Conservation (phyloP, 2,329 filamentous ascomycete genomes). For the Ophiostoma piceae region DNA sequence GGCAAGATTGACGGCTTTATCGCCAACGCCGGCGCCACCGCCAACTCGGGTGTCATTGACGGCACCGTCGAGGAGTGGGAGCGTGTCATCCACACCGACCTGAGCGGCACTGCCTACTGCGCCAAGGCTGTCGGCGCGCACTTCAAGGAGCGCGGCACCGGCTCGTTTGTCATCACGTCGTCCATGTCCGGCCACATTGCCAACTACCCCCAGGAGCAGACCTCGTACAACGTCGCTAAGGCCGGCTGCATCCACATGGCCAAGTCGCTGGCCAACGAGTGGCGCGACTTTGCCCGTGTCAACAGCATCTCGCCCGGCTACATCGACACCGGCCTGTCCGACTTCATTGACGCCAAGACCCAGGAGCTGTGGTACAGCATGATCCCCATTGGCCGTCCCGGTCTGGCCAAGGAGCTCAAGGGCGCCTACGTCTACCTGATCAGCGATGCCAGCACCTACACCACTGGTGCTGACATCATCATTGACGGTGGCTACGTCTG, state of each 20-base stretch:
- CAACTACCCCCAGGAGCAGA: conserved; percentile 70
- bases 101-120: conserved; percentile 74
- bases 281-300: conserved; percentile 67
- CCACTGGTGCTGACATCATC: conserved; percentile 67
- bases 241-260: conserved; percentile 57
- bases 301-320: conserved; percentile 73
- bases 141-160: conserved; percentile 57
- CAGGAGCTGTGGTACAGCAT: conserved; percentile 71
- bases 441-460: conserved; percentile 77
- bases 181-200: conserved; percentile 74
- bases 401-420: conserved; percentile 68
- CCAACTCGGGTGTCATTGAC: conserved; percentile 62
- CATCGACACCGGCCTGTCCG: conserved; percentile 66
- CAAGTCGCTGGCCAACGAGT: conserved; percentile 70
- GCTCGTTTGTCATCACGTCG: conserved; percentile 72
- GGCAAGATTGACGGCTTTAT: conserved; percentile 72
- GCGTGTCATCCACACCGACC: conserved; percentile 63
- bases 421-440: conserved; percentile 77
- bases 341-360: conserved; percentile 59
- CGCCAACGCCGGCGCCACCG: conserved; percentile 70
- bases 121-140: conserved; percentile 61
- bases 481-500: conserved; percentile 72
- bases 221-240: conserved; percentile 69
- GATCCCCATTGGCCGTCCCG: conserved; percentile 78
- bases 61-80: conserved; percentile 59